A percentile compares a stretch with the other conserved stretches of the same genome.
Conservation (phyloP, 805 yeast genomes). For the Yamadazyma paraphyllophila region DNA sequence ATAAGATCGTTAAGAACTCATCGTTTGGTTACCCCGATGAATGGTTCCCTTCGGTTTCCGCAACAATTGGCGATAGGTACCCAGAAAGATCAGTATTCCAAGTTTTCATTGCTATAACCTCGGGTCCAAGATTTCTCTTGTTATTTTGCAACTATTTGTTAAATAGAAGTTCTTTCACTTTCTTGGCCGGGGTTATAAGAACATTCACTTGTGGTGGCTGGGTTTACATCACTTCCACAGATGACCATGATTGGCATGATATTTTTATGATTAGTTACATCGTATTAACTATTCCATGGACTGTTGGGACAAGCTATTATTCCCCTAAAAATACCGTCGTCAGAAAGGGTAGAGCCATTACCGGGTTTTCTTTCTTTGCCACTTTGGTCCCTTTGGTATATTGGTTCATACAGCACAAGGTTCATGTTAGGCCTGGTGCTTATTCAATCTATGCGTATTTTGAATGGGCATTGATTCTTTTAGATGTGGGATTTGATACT, state of each 20-base stretch:
- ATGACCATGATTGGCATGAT: constrained; percentile 95
- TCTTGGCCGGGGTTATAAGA: constrained; percentile 74
- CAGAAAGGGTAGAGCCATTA: constrained; percentile 50
- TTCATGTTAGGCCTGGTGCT: constrained; percentile 85
- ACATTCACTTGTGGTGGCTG: constrained; percentile 98
- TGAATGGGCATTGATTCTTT: constrained; percentile 85
- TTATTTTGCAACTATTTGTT: constrained; percentile 53
- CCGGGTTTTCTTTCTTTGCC: constrained; percentile 64
- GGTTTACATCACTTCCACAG: constrained; percentile 96
- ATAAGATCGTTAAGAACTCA: constrained; percentile 85
- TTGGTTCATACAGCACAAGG: constrained; percentile 90
- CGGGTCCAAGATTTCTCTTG: constrained; percentile 85
- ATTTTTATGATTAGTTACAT: constrained; percentile 92
- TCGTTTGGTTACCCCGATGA: constrained; percentile 92
- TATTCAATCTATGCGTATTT: constrained; percentile 91
- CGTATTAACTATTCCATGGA: constrained; percentile 90
- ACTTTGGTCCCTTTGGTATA: constrained; percentile 78
- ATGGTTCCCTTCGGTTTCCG: constrained; percentile 98
- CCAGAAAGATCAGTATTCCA: constrained; percentile 95
- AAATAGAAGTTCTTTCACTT: constrained; percentile 8
- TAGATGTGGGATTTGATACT: constrained; percentile 84
- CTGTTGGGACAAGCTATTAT: constrained; percentile 53
- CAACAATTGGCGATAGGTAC: constrained; percentile 94
- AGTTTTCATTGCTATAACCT: constrained; percentile 83
- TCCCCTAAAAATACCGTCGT: constrained; percentile 45